phyloP scores from a whole-genome alignment of 805 yeast species.

The Wickerhamiella cacticola region DNA sequence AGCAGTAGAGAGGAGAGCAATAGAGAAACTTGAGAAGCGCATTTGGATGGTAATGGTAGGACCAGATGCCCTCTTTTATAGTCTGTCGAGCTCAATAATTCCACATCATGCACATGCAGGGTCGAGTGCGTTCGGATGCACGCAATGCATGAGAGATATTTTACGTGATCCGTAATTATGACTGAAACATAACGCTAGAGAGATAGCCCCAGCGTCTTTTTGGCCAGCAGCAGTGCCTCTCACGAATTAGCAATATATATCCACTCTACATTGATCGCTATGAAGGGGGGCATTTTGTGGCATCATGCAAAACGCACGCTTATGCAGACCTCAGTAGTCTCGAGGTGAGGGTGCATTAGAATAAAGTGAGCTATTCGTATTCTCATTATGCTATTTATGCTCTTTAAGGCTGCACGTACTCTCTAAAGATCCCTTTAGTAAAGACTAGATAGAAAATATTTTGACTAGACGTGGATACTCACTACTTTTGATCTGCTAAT shows the following conservation, averaged over 20 bases:
- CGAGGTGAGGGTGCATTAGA: too few species aligned
- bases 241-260: too few species aligned
- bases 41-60: background rate
- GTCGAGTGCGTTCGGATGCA: background rate
- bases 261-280: too few species aligned
- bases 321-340: too few species aligned
- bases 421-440: too few species aligned
- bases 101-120: too few species aligned
- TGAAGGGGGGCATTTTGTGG: background rate
- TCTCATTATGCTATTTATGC: too few species aligned
- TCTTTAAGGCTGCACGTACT: too few species aligned
- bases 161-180: background rate
- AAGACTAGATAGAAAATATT: too few species aligned
- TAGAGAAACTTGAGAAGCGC: background rate
- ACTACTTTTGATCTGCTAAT: too few species aligned
- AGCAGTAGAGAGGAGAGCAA: background rate
- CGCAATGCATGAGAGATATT: background rate
- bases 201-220: background rate
- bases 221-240: background rate
- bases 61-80: background rate
- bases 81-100: background rate
- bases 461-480: too few species aligned
- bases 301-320: background rate
- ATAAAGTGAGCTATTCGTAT: too few species aligned
- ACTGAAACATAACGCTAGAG: background rate